Conservation (phyloP, 2,329 filamentous ascomycete genomes). For the Macrophomina pseudophaseolina region DNA sequence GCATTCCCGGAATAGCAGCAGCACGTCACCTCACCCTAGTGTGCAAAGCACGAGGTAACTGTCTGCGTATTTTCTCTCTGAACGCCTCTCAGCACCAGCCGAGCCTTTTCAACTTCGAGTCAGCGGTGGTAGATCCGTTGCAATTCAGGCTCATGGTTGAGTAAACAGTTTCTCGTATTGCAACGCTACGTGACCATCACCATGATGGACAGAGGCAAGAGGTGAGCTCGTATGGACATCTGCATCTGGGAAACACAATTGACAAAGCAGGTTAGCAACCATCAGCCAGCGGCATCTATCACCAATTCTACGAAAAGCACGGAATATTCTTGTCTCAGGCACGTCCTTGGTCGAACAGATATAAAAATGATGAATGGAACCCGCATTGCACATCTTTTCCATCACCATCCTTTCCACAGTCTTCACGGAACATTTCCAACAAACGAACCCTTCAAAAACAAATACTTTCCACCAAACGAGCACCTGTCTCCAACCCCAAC, state of each 20-base stretch:
- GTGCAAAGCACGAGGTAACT: no score
- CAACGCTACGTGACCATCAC: not conserved
- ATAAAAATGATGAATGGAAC: not conserved
- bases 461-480: not conserved
- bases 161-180: not conserved
- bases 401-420: not conserved
- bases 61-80: no score
- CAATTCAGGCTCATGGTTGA: not conserved
- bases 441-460: not conserved
- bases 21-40: not conserved
- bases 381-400: not conserved
- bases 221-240: not conserved
- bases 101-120: not conserved
- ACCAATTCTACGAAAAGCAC: not conserved
- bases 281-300: not conserved
- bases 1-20: constrained; percentile 2
- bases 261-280: not conserved
- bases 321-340: not conserved
- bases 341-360: not conserved
- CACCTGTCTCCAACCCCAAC: not conserved
- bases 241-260: not conserved
- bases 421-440: not conserved
- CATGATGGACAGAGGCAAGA: not conserved
- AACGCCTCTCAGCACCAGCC: not conserved
- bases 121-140: not conserved